A percentile compares a stretch with the other conserved stretches of the same genome.
phyloP scores from a whole-genome alignment of 352 stramenopile genomes.

The Achlya hypogyna region DNA sequence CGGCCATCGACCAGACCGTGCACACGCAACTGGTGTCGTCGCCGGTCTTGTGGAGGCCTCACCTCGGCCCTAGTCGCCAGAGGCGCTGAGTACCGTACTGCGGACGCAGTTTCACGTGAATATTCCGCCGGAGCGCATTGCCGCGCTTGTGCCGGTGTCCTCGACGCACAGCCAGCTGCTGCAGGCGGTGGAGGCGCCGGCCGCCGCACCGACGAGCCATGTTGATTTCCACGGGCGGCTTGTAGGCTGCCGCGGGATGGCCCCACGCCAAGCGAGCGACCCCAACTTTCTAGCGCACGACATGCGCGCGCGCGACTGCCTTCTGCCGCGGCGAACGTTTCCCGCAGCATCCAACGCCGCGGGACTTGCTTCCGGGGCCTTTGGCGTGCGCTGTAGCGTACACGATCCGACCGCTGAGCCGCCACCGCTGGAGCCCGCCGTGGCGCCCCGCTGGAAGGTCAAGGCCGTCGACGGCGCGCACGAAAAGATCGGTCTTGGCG shows the following conservation, averaged over 20 bases:
- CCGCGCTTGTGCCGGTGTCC: neutral
- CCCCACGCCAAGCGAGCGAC: neutral
- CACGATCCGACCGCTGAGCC: neutral
- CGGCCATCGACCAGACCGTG: neutral
- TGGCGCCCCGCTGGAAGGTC: neutral
- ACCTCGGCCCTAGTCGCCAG: neutral
- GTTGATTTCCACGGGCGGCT: conserved; percentile 3
- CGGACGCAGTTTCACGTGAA: neutral
- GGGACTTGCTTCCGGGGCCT: neutral
- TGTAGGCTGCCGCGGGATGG: neutral
- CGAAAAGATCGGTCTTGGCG: conserved; percentile 14
- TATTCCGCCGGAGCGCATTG: conserved; percentile 2
- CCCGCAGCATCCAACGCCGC: neutral
- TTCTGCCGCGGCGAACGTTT: neutral
- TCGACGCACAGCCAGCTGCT: conserved; percentile 6
- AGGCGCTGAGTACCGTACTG: neutral
- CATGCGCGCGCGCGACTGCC: neutral
- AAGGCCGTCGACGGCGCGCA: conserved; percentile 5
- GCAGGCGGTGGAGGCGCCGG: neutral
- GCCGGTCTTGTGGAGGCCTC: neutral
- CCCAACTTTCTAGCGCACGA: neutral
- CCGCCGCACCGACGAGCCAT: neutral
- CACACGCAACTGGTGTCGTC: neutral
- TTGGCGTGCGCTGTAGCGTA: neutral
- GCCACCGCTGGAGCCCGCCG: neutral